Base-by-base conservation (phyloP, 805 yeast species). In the Debaryomyces hansenii region DNA sequence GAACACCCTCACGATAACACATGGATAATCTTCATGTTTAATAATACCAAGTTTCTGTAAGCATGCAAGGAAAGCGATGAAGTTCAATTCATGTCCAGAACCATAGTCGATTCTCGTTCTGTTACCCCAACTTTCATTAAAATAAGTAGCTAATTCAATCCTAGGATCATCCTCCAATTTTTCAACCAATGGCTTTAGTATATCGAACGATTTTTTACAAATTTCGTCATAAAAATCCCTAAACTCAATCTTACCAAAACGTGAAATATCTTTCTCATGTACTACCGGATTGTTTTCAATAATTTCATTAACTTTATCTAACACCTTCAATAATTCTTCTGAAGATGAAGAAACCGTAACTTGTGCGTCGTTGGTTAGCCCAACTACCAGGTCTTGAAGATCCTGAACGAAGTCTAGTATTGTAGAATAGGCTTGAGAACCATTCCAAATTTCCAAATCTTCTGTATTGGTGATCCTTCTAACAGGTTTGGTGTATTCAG, bases 71-170 rank as follows among this genome's bases (percentile, higher is more conserved):
- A 80, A 86, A 53, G 84, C 77, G 5, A 91, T 55, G 63, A 92
- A 90, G 59, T 89, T 89, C 44, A 94, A 71, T 62, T 94, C 99
- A 62, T 94, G 99, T 24, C 99, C 99, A 5, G 97, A 88, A 1
- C 99, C 99, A 63, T 90, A 94, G 66, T 94, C 99, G 21, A 94
- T 90, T 64, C 99, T 75, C 5, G 79, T 74, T 49, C 87, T 73
- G 52, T 90, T 84, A 0, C 99, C 99, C 80, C 90, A 92, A 1
- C 91, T 78, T 55, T 89, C 87, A 12, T 63, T 55, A 15, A 92
- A 67, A 58, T 92, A 92, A 2, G 69, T 63, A 0, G 74, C 49
- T 2, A 87, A 49, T 53, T 88, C 91, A 3, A 53, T 46, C 4
- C 60, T 44, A n/a, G 63, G 52, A 8, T 57, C 42, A 40, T 48